Evolutionary conservation across 2,329 filamentous ascomycete genomes (phyloP), one percentile per base, ranked within the genome.

Genomic region (Allantophomopsis lycopodina): DNA sequence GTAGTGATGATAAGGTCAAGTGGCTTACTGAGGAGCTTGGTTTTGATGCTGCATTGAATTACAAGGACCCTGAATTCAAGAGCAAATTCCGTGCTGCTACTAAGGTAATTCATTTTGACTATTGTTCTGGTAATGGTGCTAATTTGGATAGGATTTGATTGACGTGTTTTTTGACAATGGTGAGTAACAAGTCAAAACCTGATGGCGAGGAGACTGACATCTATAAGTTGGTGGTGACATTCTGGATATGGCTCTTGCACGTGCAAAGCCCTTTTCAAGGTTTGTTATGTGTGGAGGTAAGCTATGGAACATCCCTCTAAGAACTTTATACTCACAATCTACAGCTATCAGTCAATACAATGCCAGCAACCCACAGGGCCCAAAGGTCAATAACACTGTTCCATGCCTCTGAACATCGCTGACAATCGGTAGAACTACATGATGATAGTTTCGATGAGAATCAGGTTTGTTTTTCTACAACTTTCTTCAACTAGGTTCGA

Each of bases 161-260:
- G 75, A 82, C 57, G 75, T 85, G 12, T 85, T 76, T 59, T 85
- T 76, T 55, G 80, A 85, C 58, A 84, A 84, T 60, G 48, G 47
- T 47, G 12, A 35, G 38, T 23, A 2, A 7, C 15, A 10, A 8
- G 14, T 20, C 15, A 10, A 37, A 8, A 34, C 3, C 23, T 12
- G 11, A 28, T 28, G 12, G 12, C 6, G 12, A 15, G 5, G 13
- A n/a, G 12, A 30, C 36, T 42, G 30, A 38, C 16, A 6, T 32
- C 23, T 18, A 30, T 30, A 16, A n/a, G 76, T 82, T 15, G 80
- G 79, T 10, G 80, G 80, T 5, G 76, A 82, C 45, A 79, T 84
- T 40, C 64, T 85, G 21, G 76, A 85, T 51, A 57, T 74, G 45
- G 78, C 76, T 35, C 64, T 86, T 32, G 61, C 58, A 3, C 67